phyloP scores from a whole-genome alignment of 257 asterid species.

The Lantana camara region DNA sequence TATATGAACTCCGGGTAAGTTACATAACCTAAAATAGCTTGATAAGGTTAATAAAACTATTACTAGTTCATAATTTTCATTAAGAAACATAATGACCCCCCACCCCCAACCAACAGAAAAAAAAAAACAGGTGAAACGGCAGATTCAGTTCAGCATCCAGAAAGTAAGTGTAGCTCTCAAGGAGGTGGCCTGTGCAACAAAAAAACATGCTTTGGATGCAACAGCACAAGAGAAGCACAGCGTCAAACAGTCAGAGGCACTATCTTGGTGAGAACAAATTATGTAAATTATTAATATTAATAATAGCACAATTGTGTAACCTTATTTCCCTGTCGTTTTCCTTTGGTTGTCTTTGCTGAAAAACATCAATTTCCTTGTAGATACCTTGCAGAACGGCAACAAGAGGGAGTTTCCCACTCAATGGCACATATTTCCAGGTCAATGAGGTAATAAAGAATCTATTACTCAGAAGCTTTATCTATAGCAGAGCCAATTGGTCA shows the following conservation, averaged over 20 bases:
- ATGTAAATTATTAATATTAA: too few relatives aligned
- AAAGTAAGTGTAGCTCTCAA: conserved; percentile 42
- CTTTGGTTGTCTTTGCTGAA: conserved; percentile 11
- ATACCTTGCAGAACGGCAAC: conserved; percentile 87
- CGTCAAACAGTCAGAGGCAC: conserved; percentile 76
- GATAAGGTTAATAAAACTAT: not conserved
- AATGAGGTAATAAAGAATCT: conserved; percentile 60
- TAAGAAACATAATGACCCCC: too few relatives aligned
- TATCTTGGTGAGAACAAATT: conserved; percentile 57
- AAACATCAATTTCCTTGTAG: conserved; percentile 40
- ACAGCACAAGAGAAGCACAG: conserved; percentile 53
- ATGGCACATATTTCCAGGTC: conserved; percentile 89
- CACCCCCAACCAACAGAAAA: too few relatives aligned
- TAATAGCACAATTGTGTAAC: too few relatives aligned
- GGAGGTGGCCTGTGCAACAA: conserved; percentile 53
- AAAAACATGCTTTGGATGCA: conserved; percentile 53
- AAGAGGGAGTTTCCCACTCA: conserved; percentile 87
- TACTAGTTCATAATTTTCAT: too few relatives aligned
- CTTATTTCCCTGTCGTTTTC: too few relatives aligned
- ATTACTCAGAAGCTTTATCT: too few relatives aligned
- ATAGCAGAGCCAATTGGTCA: too few relatives aligned
- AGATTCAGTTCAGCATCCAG: conserved; percentile 62
- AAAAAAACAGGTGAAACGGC: conserved; percentile 65
- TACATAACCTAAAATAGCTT: conserved; percentile 14
- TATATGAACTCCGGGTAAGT: conserved; percentile 94